phyloP scores from a whole-genome alignment of 441 rosid genomes.

The Manihot esculenta region DNA sequence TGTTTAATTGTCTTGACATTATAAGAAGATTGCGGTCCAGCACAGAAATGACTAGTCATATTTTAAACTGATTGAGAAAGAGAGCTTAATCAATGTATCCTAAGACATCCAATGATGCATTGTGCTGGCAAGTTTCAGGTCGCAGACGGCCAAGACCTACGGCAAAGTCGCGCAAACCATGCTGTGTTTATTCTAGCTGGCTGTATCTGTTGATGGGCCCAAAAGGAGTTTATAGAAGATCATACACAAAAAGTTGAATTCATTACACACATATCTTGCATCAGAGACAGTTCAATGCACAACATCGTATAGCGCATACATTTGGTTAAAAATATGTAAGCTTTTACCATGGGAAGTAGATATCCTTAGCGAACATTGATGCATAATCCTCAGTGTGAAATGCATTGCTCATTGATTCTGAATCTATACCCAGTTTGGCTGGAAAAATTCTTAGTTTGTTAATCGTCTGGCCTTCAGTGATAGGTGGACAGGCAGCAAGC shows the following conservation, averaged over 20 bases:
- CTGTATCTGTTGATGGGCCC: constrained; percentile 7
- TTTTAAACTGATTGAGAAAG: neutral
- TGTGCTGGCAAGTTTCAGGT: constrained; percentile 25
- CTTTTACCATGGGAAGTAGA: constrained; percentile 14
- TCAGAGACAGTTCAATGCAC: constrained; percentile 13
- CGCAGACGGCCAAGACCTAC: constrained; percentile 12
- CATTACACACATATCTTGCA: constrained; percentile 10
- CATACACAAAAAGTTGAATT: neutral
- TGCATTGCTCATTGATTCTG: neutral
- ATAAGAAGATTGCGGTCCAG: neutral
- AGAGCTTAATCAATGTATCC: neutral
- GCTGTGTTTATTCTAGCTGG: constrained; percentile 11
- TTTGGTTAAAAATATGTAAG: constrained; percentile 10
- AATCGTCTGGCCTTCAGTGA: no score
- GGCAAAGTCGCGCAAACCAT: constrained; percentile 8
- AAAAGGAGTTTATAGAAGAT: constrained; percentile 3
- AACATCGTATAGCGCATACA: constrained; percentile 20
- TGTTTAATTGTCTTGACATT: neutral
- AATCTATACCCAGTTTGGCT: neutral
- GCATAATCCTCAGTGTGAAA: neutral
- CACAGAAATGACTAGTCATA: neutral
- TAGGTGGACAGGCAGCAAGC: no score
- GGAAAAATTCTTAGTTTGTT: no score
- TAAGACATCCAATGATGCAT: neutral
- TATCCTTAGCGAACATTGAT: neutral